Evolutionary conservation across 768 basidiomycete genomes (phyloP).

Genomic region (Macrolepiota dolichaula): DNA sequence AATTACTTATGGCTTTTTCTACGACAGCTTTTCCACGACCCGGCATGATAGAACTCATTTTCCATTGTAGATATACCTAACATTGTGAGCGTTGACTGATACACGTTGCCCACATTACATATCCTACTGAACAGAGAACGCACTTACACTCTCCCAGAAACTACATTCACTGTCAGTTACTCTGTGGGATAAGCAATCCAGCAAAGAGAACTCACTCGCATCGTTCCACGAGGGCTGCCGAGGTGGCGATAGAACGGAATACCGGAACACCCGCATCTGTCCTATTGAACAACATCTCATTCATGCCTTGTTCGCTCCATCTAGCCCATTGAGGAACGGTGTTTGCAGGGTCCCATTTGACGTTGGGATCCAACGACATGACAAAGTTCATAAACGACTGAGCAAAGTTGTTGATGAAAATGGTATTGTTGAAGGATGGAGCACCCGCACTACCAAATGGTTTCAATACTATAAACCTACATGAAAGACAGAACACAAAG

Average conservation of each 20-base stretch:
- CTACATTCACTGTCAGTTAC: background rate
- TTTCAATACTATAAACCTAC: background rate
- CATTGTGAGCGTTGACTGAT: background rate
- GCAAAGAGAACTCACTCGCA: background rate
- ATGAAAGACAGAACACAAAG: background rate
- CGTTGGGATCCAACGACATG: slow-evolving; percentile 26
- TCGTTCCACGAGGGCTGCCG: background rate
- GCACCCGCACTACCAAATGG: background rate
- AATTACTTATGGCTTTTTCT: background rate
- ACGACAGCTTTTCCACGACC: background rate
- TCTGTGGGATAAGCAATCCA: background rate
- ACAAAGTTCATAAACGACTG: slow-evolving; percentile 36
- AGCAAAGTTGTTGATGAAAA: slow-evolving; percentile 33
- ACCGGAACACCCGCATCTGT: slow-evolving; percentile 22
- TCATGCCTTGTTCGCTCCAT: slow-evolving; percentile 20
- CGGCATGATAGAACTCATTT: background rate
- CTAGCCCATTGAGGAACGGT: slow-evolving; percentile 34
- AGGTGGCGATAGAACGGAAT: background rate
- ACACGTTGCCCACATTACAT: background rate
- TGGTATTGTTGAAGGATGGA: slow-evolving; percentile 30
- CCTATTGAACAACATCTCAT: slow-evolving; percentile 47
- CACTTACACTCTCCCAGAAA: background rate
- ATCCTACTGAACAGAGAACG: background rate
- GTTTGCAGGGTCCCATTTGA: slow-evolving; percentile 19
- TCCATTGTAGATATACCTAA: background rate